Evolutionary conservation across 139 green algal genomes (phyloP), one percentile per base, ranked within the genome.

Genomic region (Parachlorella kessleri): DNA sequence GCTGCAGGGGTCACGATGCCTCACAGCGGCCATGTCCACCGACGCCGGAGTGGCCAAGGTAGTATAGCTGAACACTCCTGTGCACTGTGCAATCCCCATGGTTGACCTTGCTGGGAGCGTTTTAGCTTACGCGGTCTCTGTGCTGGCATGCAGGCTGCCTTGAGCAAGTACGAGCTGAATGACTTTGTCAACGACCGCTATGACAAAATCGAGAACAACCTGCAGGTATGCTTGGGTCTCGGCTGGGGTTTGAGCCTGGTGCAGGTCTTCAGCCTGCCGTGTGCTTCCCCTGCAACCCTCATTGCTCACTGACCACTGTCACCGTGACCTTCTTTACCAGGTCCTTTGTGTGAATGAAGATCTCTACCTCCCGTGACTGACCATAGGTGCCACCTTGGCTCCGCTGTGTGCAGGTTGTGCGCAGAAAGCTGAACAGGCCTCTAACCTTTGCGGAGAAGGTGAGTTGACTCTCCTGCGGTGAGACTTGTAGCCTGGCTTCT

Each of bases 381-480:
- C n/a, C n/a, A n/a, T n/a, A n/a, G n/a, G n/a, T n/a, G n/a, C n/a
- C n/a, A n/a, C n/a, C 39, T 30, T 64, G 38, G 65, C 54, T 6
- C 69, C 35, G 28, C 53, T 48, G 24, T 37, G 26, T 83, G 73
- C 89, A 97, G 93, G 77, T 96, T 1, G 92, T 97, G 3, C 85
- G 92, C 65, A 92, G 92, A 73, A 86, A 93, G 33, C 88, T 98
- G 21, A 97, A 97, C 89, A 82, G 87, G 64, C 95, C 95, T 4
- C 73, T 98, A 65, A 98, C 93, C 14, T 90, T 96, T 21, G 88
- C 95, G 7, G 95, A 98, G 82, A 98, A 98, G 93, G 94, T 97
- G 67, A 69, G 83, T 59, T 14, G 48, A 59, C n/a, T n/a, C n/a
- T n/a, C n/a, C n/a, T n/a, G n/a, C n/a, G n/a, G n/a, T n/a, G n/a